phyloP scores from a whole-genome alignment of 208 protist genomes.

The Trypanosoma lewisi region DNA sequence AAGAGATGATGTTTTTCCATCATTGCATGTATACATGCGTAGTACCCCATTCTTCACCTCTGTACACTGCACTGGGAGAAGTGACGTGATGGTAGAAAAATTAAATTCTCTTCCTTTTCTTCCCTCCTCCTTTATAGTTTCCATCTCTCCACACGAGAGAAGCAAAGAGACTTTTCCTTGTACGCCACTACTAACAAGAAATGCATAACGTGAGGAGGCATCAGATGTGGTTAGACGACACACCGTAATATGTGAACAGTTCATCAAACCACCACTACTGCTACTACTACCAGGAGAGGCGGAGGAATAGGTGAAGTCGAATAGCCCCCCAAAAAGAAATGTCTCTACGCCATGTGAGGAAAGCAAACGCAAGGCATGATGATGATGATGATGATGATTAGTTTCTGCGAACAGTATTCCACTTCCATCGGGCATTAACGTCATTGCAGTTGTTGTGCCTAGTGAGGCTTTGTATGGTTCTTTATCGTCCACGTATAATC shows the following conservation, averaged over 20 bases:
- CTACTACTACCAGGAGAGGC: neutral
- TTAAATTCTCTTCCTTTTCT: neutral
- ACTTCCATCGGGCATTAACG: constrained; percentile 39
- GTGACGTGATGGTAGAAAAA: neutral
- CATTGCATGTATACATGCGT: constrained; percentile 1
- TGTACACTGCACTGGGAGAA: neutral
- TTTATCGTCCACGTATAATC: constrained; percentile 33
- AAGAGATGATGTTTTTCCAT: constrained; percentile 7
- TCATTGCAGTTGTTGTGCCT: constrained; percentile 44
- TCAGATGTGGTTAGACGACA: constrained; percentile 1
- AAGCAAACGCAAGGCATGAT: constrained; percentile 46
- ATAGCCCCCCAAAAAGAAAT: constrained; percentile 40
- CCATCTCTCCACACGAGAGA: neutral
- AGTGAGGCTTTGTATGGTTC: constrained; percentile 32
- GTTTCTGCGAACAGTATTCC: constrained; percentile 49
- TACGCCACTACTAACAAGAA: constrained; percentile 21
- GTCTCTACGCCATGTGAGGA: constrained; percentile 48
- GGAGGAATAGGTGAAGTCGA: constrained; percentile 25
- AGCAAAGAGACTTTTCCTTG: constrained; percentile 18
- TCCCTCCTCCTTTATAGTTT: neutral
- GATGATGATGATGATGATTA: constrained; percentile 29
- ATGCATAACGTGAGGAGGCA: constrained; percentile 1
- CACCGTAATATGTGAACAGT: constrained; percentile 17
- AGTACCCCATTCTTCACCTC: constrained; percentile 11
- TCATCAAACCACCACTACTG: constrained; percentile 9